These are phyloP conservation scores for Mallotus nudiflorus DNA, from an alignment of 345 rosid species.

Conservation along the genomic window DNA sequence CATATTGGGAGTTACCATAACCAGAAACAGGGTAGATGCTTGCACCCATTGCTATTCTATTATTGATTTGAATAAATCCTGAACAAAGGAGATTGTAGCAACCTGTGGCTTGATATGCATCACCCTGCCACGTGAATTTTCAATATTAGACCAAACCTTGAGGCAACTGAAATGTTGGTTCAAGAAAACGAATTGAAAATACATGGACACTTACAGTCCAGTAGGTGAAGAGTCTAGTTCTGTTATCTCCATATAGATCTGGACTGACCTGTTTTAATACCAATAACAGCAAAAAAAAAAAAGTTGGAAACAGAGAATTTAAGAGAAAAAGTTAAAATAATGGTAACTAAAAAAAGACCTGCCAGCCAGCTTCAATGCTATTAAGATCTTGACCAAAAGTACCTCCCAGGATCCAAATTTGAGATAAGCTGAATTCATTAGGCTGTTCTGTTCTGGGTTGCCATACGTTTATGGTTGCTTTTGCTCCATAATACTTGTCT, in stretches of 20 bases:
- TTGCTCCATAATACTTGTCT: conserved; percentile 85
- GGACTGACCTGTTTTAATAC: conserved; percentile 30
- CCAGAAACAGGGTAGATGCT: conserved; percentile 84
- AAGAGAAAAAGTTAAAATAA: background rate
- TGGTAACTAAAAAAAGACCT: conserved; percentile 12
- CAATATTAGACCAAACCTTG: background rate
- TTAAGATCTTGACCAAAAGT: conserved; percentile 30
- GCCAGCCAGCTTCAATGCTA: conserved; percentile 40
- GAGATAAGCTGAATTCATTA: conserved; percentile 38
- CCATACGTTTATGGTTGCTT: conserved; percentile 95
- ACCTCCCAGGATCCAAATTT: conserved; percentile 35
- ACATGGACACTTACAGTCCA: conserved; percentile 32
- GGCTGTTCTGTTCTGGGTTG: conserved; percentile 68
- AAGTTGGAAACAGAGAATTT: background rate
- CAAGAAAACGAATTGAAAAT: too few relatives aligned
- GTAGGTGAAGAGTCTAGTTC: conserved; percentile 37
- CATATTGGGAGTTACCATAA: conserved; percentile 60
- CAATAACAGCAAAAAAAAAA: background rate
- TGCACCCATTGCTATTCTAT: conserved; percentile 88
- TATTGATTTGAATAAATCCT: conserved; percentile 88
- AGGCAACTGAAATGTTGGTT: too few relatives aligned
- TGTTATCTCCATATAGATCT: conserved; percentile 32
- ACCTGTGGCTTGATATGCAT: conserved; percentile 93
- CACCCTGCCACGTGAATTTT: conserved; percentile 47
- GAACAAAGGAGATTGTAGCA: conserved; percentile 93